phyloP scores from a whole-genome alignment of 805 yeast genomes.

The Candida wancherniae region DNA sequence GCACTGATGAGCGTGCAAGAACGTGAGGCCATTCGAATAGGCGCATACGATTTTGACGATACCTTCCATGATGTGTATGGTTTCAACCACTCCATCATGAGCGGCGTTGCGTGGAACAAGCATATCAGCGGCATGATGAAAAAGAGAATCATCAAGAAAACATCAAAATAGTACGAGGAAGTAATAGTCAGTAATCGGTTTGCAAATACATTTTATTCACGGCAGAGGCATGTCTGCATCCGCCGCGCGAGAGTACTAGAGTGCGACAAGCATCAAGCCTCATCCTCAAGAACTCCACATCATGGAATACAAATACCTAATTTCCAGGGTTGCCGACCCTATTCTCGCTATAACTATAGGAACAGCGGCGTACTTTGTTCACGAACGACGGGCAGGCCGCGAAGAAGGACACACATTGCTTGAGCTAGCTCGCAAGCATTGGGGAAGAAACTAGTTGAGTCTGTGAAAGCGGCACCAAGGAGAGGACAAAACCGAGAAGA shows the following conservation, averaged over 20 bases:
- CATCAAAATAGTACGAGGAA: not conserved
- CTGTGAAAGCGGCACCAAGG: no score
- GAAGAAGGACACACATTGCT: constrained; percentile 56
- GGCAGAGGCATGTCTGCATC: no score
- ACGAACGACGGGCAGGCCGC: constrained; percentile 55
- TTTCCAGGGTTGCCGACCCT: constrained; percentile 59
- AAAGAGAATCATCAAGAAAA: constrained; percentile 7
- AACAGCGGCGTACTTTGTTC: constrained; percentile 54
- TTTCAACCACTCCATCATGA: constrained; percentile 40
- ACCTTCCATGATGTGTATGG: constrained; percentile 43
- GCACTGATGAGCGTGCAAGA: constrained; percentile 39
- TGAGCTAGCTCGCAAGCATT: constrained; percentile 42
- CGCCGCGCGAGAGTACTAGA: no score
- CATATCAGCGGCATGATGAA: constrained; percentile 50
- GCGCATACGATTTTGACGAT: constrained; percentile 20
- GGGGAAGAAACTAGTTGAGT: constrained; percentile 4
- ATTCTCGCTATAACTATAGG: constrained; percentile 61
- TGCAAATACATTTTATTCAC: no score
- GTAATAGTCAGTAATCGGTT: not conserved
- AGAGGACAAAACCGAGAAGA: no score
- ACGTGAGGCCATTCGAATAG: constrained; percentile 24
- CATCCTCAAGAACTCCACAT: constrained; percentile 5
- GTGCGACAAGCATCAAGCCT: no score
- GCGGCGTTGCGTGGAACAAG: constrained; percentile 62
- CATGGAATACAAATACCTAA: constrained; percentile 43